Evolutionary conservation across 805 yeast species (phyloP).

Genomic region (Kazachstania psychrophila): DNA sequence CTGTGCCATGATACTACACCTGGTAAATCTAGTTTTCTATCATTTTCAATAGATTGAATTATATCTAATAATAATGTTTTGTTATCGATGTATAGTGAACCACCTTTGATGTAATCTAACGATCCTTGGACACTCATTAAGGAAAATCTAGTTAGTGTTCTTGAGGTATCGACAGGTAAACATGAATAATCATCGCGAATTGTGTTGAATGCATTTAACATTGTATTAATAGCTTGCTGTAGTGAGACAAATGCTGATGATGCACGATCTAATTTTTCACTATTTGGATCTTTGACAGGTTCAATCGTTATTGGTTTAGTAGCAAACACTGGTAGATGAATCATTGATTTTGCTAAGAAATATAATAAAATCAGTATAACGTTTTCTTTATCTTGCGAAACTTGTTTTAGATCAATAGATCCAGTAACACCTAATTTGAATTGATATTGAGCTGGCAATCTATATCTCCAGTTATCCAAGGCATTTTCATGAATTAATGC

Average conservation of each 20-base stretch:
- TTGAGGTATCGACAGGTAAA: slow-evolving; percentile 51
- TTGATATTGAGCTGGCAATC: slow-evolving; percentile 49
- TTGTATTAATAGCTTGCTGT: slow-evolving; percentile 59
- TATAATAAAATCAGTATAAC: slow-evolving; percentile 48
- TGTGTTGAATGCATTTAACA: slow-evolving; percentile 42
- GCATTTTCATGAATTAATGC: slow-evolving; percentile 48
- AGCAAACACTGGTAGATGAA: slow-evolving; percentile 56
- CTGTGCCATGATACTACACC: slow-evolving; percentile 55
- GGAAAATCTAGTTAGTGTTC: slow-evolving; percentile 56
- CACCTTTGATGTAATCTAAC: slow-evolving; percentile 74
- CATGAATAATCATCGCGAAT: slow-evolving; percentile 43
- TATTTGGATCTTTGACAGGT: not conserved
- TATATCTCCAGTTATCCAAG: slow-evolving; percentile 71
- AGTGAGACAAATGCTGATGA: slow-evolving; percentile 54
- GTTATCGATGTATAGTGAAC: slow-evolving; percentile 66
- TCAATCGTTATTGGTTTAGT: slow-evolving; percentile 25
- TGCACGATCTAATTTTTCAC: slow-evolving; percentile 27
- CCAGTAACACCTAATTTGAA: slow-evolving; percentile 61
- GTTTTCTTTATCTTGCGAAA: slow-evolving; percentile 33
- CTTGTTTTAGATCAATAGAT: slow-evolving; percentile 19
- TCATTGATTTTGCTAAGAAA: slow-evolving; percentile 52
- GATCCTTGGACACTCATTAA: slow-evolving; percentile 65
- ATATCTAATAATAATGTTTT: slow-evolving; percentile 46
- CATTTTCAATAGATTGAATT: slow-evolving; percentile 41
- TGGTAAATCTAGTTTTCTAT: slow-evolving; percentile 45